Percentiles rank a stretch among this genome's conserved stretches.
These are phyloP conservation scores for Boletus tomentosulus DNA, from an alignment of 768 basidiomycete genomes.

Conservation along the genomic window DNA sequence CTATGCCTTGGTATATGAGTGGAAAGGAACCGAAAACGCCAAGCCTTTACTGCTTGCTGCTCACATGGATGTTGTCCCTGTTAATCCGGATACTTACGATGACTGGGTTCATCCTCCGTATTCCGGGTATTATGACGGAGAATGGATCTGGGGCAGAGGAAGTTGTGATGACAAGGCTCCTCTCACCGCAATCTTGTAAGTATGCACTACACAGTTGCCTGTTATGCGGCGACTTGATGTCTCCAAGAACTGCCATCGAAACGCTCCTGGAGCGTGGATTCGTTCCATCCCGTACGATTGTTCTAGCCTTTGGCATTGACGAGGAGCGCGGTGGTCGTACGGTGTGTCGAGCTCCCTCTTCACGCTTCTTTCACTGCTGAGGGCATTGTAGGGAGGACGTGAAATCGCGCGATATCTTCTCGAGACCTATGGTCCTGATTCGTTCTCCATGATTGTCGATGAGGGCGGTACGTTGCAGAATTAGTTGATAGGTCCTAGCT, in stretches of 20 bases:
- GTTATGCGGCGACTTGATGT: not conserved
- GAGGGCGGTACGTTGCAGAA: slow-evolving; percentile 42
- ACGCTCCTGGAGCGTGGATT: slow-evolving; percentile 27
- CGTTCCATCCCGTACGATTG: slow-evolving; percentile 25
- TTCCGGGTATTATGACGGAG: slow-evolving; percentile 31
- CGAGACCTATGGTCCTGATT: slow-evolving; percentile 42
- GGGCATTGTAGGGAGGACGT: slow-evolving; percentile 35
- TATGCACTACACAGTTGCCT: not conserved
- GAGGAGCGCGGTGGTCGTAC: slow-evolving; percentile 40
- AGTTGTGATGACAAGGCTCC: slow-evolving; percentile 42
- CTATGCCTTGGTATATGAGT: slow-evolving; percentile 57
- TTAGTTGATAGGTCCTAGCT: not conserved
- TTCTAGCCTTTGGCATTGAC: slow-evolving; percentile 41
- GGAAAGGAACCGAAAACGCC: slow-evolving; percentile 30
- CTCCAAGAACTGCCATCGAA: slow-evolving; percentile 24
- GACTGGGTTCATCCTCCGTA: slow-evolving; percentile 37
- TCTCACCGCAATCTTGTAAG: slow-evolving; percentile 33
- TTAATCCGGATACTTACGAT: slow-evolving; percentile 6
- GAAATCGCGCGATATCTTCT: slow-evolving; percentile 35
- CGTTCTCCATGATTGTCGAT: slow-evolving; percentile 51
- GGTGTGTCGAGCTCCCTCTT: slow-evolving; percentile 27
- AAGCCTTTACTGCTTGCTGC: too few species aligned
- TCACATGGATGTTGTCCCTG: not conserved
- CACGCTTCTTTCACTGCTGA: not conserved
- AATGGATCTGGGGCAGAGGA: slow-evolving; percentile 48